Conservation (phyloP, 768 basidiomycete genomes). For the Sutorius australiensis region DNA sequence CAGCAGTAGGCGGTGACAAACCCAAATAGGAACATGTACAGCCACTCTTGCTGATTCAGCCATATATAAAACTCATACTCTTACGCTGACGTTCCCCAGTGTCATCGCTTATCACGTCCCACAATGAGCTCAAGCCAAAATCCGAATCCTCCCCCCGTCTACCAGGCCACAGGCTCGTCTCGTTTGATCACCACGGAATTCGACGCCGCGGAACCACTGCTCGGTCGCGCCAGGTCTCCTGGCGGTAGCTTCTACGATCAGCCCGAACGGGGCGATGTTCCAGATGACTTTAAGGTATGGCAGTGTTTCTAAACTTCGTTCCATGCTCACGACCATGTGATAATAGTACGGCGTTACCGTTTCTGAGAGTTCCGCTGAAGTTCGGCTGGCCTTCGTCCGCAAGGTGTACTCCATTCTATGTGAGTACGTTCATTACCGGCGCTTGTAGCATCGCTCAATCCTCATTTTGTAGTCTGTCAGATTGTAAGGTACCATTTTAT, state of each 20-base stretch:
- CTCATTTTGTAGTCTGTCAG: slow-evolving; percentile 55
- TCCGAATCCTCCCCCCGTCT: slow-evolving; percentile 59
- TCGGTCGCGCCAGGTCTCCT: slow-evolving; percentile 45
- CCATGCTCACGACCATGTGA: slow-evolving; percentile 6
- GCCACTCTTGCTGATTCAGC: slow-evolving; percentile 30
- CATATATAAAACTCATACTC: slow-evolving; percentile 11
- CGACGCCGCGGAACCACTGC: slow-evolving; percentile 52
- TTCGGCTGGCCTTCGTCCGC: slow-evolving; percentile 82
- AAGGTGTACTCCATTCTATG: slow-evolving; percentile 91
- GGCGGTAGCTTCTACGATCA: slow-evolving; percentile 67
- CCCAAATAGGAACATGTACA: slow-evolving; percentile 9
- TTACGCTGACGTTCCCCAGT: slow-evolving; percentile 9
- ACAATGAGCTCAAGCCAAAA: slow-evolving; percentile 55
- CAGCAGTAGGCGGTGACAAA: slow-evolving; percentile 1
- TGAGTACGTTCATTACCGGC: slow-evolving; percentile 39
- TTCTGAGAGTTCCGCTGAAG: slow-evolving; percentile 69
- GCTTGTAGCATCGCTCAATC: neutral
- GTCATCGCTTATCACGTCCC: slow-evolving; percentile 21
- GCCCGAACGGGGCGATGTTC: slow-evolving; percentile 67
- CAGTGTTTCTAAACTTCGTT: neutral
- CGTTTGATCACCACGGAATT: slow-evolving; percentile 34
- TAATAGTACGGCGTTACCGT: slow-evolving; percentile 76
- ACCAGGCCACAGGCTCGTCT: slow-evolving; percentile 42
- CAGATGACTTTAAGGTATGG: slow-evolving; percentile 90
- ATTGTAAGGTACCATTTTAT: slow-evolving; percentile 47